Evolutionary conservation across 371 early-diverging fungal species (phyloP).

Genomic region (Dichotomocladium elegans): DNA sequence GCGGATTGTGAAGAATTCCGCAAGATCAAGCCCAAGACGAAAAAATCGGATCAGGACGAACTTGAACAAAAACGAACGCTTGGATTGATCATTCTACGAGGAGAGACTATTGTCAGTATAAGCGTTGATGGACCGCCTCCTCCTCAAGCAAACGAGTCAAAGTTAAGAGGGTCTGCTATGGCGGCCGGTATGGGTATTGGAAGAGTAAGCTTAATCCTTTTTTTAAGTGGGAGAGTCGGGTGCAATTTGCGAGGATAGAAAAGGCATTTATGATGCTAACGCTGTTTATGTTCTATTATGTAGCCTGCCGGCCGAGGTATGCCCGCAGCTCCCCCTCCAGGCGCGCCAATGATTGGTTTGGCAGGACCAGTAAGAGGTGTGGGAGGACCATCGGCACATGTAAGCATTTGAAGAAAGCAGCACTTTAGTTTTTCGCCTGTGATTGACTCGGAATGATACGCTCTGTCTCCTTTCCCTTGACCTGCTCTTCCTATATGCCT

Average conservation of each 20-base stretch:
- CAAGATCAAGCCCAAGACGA: conserved; percentile 70
- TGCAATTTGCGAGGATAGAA: too few species aligned
- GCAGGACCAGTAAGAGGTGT: conserved; percentile 90
- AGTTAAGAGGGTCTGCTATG: conserved; percentile 47
- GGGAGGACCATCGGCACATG: conserved; percentile 85
- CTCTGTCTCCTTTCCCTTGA: too few species aligned
- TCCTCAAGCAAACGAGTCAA: conserved; percentile 56
- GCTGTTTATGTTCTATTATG: neutral
- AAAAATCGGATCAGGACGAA: conserved; percentile 37
- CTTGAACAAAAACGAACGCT: conserved; percentile 83
- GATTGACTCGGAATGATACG: neutral
- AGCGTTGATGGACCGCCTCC: conserved; percentile 94
- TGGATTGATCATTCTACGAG: conserved; percentile 93
- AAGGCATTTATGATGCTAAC: neutral
- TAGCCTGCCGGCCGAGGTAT: conserved; percentile 91
- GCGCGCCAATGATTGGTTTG: conserved; percentile 60
- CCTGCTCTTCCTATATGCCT: too few species aligned
- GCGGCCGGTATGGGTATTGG: conserved; percentile 74
- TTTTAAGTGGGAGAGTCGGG: too few species aligned
- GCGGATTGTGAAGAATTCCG: conserved; percentile 97
- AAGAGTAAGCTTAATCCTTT: conserved; percentile 28
- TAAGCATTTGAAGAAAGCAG: conserved; percentile 14
- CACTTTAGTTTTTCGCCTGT: neutral
- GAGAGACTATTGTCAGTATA: conserved; percentile 89
- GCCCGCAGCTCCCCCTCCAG: conserved; percentile 71